A percentile compares a stretch with the other conserved stretches of the same genome.
Conservation (phyloP, 2,329 filamentous ascomycete species). For the Verticillium klebahnii region DNA sequence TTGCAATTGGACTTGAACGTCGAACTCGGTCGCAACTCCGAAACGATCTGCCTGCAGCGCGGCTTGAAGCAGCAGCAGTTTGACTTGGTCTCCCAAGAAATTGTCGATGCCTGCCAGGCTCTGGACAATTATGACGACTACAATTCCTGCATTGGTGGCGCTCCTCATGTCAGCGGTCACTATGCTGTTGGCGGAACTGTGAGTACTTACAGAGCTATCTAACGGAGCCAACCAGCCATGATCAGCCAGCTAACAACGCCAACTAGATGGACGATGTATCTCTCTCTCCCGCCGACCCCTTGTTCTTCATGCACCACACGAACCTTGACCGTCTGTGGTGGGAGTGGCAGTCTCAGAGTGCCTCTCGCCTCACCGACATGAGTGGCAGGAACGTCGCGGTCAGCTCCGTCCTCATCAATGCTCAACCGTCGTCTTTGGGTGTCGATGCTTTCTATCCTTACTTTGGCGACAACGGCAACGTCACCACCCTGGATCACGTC, state of each 20-base stretch:
- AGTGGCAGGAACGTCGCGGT: slow-evolving; percentile 4
- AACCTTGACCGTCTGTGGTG: neutral
- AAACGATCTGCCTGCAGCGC: neutral
- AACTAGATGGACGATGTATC: slow-evolving; percentile 7
- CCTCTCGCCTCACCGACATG: slow-evolving; percentile 6
- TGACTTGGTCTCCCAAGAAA: slow-evolving; percentile 1
- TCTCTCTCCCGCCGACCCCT: slow-evolving; percentile 2
- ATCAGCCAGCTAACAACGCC: neutral
- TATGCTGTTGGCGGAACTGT: slow-evolving; percentile 9
- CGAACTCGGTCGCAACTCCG: slow-evolving; percentile 1
- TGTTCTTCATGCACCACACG: slow-evolving; percentile 1
- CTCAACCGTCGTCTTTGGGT: neutral
- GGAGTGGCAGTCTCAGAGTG: neutral
- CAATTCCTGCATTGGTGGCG: slow-evolving; percentile 5
- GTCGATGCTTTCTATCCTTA: slow-evolving; percentile 2
- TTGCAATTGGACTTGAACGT: neutral
- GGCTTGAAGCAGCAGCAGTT: slow-evolving; percentile 6
- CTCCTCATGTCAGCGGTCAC: slow-evolving; percentile 7
- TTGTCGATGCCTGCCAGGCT: slow-evolving; percentile 5
- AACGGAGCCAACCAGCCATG: neutral
- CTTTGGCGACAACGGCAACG: slow-evolving; percentile 6
- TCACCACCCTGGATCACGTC: slow-evolving; percentile 5
- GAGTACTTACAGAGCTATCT: neutral
- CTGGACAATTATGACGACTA: slow-evolving; percentile 5
- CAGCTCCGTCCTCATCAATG: neutral